Evolutionary conservation across 2,329 filamentous ascomycete genomes (phyloP), one percentile per base, ranked within the genome.

Genomic region (Zymoseptoria crescenta): DNA sequence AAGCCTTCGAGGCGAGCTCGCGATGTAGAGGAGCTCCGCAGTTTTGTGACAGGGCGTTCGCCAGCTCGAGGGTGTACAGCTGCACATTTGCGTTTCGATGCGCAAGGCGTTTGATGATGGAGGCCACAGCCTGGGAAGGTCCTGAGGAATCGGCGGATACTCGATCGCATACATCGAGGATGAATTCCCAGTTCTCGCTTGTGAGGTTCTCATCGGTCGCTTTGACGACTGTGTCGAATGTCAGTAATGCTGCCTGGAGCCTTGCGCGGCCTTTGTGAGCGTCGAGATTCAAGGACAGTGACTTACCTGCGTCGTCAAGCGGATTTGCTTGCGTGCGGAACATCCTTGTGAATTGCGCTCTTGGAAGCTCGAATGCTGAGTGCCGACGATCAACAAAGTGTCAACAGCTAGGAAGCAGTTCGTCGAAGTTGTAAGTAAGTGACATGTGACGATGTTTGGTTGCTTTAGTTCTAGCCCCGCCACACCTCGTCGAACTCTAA

Each of bases 131-230:
- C 35, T 71, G 68, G 19, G 66, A 59, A 10, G 72, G 71, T 8
- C 72, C 72, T 6, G 68, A 65, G 21, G 70, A 61, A 8, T 71
- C 68, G 58, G 69, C 70, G 16, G 68, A 67, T 30, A 74, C 73
- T 30, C 69, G 69, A 60, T 75, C 73, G 69, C 73, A 74, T 51
- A 75, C 72, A 60, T 75, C 73, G 68, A 87, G 77, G 66, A 87
- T 87, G 66, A 80, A 86, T 72, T 88, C 86, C 86, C 86, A 89
- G 73, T 88, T 88, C 75, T 83, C 81, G 61, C 77, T 95, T 84
- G 92, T 97, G 69, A 97, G 83, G 76, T 96, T 99, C 82, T 99
- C 94, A 76, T 99, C 94, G 58, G 94, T 99, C 72, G 94, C 92
- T 77, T 88, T 88, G 70, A 84, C 86, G 87, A 69, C 51, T 52